Evolutionary conservation across 441 rosid species (phyloP).

Genomic region (Omphalea diandra): DNA sequence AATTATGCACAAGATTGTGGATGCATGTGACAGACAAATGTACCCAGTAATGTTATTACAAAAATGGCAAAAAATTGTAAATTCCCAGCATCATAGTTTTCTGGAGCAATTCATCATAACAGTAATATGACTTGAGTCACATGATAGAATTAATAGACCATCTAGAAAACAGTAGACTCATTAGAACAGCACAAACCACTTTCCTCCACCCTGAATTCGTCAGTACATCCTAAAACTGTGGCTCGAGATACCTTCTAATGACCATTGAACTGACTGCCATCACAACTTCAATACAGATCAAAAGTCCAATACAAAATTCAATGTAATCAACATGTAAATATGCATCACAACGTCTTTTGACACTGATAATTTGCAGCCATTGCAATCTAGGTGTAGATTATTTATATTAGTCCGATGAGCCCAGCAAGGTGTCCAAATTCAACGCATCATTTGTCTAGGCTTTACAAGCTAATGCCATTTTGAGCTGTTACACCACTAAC

Average conservation of each 20-base stretch:
- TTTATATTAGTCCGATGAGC: too few species aligned
- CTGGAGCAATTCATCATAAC: neutral
- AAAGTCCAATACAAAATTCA: neutral
- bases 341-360: neutral
- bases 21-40: neutral
- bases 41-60: neutral
- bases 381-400: neutral
- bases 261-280: neutral
- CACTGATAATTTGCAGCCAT: neutral
- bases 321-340: neutral
- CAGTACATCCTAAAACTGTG: neutral
- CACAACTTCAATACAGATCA: neutral
- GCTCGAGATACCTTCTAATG: neutral
- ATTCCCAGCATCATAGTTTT: neutral
- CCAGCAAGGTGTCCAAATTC: too few species aligned
- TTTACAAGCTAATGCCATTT: too few species aligned
- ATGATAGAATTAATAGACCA: neutral
- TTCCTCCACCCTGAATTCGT: neutral
- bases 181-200: neutral
- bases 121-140: neutral
- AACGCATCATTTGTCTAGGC: too few species aligned
- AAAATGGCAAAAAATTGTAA: neutral
- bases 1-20: neutral
- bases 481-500: too few species aligned
- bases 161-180: neutral